These are phyloP conservation scores for Populus ilicifolia DNA, from an alignment of 345 rosid genomes.

Conservation along the genomic window DNA sequence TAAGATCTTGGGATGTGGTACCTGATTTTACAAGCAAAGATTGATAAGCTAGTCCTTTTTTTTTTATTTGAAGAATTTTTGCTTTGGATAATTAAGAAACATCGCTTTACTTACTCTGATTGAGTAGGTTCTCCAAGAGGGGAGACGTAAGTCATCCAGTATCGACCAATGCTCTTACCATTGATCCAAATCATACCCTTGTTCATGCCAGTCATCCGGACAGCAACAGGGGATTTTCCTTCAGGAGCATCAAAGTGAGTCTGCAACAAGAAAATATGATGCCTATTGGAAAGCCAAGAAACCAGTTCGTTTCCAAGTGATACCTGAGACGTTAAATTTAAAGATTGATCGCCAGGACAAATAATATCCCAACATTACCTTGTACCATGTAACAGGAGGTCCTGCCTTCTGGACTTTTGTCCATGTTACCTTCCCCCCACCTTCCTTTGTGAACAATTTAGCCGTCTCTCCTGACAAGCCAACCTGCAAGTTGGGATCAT, in stretches of 20 bases:
- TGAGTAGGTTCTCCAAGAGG: constrained; percentile 68
- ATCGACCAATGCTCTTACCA: constrained; percentile 76
- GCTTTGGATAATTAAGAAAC: background rate
- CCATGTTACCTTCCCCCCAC: constrained; percentile 52
- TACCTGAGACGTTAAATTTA: background rate
- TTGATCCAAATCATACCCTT: constrained; percentile 89
- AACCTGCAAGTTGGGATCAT: constrained; percentile 32
- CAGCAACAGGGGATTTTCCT: constrained; percentile 50
- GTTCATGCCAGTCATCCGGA: constrained; percentile 57
- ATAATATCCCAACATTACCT: constrained; percentile 46
- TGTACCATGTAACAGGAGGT: constrained; percentile 67
- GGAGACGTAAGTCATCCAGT: constrained; percentile 71
- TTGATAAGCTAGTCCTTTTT: background rate
- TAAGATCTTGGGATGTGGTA: constrained; percentile 83
- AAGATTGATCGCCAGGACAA: background rate
- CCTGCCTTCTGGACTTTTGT: constrained; percentile 22
- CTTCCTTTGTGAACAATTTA: constrained; percentile 42
- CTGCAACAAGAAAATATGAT: constrained; percentile 29
- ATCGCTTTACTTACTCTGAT: constrained; percentile 37
- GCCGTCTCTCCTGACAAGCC: constrained; percentile 60
- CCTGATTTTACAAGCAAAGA: constrained; percentile 27
- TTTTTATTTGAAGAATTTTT: no score
- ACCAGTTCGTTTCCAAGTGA: background rate
- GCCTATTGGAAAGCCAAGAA: background rate
- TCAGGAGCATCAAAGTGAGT: constrained; percentile 66